Evolutionary conservation across 2,329 filamentous ascomycete species (phyloP).

Genomic region (Davidsoniella eucalypti): DNA sequence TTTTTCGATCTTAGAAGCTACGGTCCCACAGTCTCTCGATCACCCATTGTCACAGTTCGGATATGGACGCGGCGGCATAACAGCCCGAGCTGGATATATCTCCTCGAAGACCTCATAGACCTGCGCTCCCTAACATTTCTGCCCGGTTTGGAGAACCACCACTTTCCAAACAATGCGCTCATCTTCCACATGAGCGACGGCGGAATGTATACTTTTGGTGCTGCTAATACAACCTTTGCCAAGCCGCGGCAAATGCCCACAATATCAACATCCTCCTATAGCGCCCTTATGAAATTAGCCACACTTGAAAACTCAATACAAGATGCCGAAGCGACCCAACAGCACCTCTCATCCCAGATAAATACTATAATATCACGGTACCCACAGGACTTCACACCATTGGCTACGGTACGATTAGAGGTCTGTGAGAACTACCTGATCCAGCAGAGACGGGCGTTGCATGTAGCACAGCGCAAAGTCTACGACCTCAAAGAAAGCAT

Average conservation of each 20-base stretch:
- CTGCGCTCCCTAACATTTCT: slow-evolving; percentile 63
- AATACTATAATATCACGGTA: slow-evolving; percentile 35
- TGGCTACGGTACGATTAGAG: slow-evolving; percentile 32
- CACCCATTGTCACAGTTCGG: slow-evolving; percentile 47
- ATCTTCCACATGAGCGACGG: slow-evolving; percentile 77
- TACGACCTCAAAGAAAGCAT: slow-evolving; percentile 55
- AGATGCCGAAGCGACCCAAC: slow-evolving; percentile 65
- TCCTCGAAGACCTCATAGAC: slow-evolving; percentile 58
- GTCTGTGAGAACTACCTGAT: slow-evolving; percentile 39
- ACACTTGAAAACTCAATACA: slow-evolving; percentile 84
- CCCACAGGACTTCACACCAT: slow-evolving; percentile 26
- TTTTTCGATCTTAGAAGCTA: slow-evolving; percentile 60
- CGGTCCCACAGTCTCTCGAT: slow-evolving; percentile 47
- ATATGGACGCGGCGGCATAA: slow-evolving; percentile 52
- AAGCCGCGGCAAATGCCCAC: slow-evolving; percentile 35
- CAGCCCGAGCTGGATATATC: slow-evolving; percentile 36
- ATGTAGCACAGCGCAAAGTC: slow-evolving; percentile 42
- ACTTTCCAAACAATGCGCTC: slow-evolving; percentile 66
- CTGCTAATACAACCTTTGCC: slow-evolving; percentile 18
- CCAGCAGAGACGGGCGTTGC: slow-evolving; percentile 49
- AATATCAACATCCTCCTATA: slow-evolving; percentile 61
- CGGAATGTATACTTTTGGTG: slow-evolving; percentile 53
- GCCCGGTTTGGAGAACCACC: slow-evolving; percentile 51
- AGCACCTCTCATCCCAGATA: slow-evolving; percentile 62
- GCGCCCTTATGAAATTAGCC: slow-evolving; percentile 70